phyloP scores from a whole-genome alignment of 306 rosid species.

The Sechiopsis laciniata region DNA sequence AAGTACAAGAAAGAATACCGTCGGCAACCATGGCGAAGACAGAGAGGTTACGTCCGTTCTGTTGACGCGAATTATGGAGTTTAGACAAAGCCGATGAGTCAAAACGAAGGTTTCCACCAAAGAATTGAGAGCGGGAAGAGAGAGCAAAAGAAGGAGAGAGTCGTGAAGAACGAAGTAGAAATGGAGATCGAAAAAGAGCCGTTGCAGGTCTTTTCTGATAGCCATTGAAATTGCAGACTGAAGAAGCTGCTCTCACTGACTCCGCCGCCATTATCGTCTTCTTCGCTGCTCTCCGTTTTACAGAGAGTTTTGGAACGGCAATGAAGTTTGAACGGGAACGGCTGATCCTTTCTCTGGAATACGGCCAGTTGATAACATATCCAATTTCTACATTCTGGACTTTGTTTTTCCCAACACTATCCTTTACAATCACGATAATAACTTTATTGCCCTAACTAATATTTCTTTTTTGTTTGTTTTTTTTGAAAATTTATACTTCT shows the following conservation, averaged over 20 bases:
- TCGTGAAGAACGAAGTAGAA: slow-evolving; percentile 40
- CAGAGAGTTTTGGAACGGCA: not conserved
- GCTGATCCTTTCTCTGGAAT: slow-evolving; percentile 1
- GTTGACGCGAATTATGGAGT: slow-evolving; percentile 32
- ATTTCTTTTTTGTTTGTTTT: too few relatives aligned
- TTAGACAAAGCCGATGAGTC: slow-evolving; percentile 29
- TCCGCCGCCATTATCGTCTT: slow-evolving; percentile 54
- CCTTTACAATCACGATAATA: too few relatives aligned
- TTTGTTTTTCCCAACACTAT: too few relatives aligned
- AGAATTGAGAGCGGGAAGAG: slow-evolving; percentile 51
- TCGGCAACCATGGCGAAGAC: slow-evolving; percentile 76
- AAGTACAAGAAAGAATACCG: slow-evolving; percentile 32
- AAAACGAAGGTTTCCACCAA: slow-evolving; percentile 38
- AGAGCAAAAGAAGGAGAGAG: slow-evolving; percentile 39
- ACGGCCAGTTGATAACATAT: slow-evolving; percentile 2
- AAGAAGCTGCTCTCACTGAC: slow-evolving; percentile 44
- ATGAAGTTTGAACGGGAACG: not conserved
- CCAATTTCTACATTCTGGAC: not conserved
- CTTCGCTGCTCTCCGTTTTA: not conserved
- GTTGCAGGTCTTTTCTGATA: slow-evolving; percentile 46
- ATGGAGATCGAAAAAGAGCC: slow-evolving; percentile 41
- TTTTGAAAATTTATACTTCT: too few relatives aligned
- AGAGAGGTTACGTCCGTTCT: slow-evolving; percentile 37
- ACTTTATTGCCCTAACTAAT: too few relatives aligned
- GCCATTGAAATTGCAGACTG: slow-evolving; percentile 49